A percentile compares a stretch with the other conserved stretches of the same genome.
phyloP scores from a whole-genome alignment of 768 basidiomycete species.

The Trametes elegans region DNA sequence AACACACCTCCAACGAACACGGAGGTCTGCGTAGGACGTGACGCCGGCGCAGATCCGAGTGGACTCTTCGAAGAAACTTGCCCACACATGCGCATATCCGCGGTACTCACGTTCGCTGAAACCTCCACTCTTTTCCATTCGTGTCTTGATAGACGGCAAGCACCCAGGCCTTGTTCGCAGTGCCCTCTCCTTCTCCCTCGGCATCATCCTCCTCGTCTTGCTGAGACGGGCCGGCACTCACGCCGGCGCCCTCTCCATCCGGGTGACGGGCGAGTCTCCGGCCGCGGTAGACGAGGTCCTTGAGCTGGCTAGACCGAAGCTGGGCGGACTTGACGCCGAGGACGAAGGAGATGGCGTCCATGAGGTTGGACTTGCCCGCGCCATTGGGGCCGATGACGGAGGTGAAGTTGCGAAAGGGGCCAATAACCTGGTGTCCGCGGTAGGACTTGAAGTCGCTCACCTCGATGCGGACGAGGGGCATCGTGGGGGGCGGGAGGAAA shows the following conservation, averaged over 20 bases:
- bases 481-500: constrained; percentile 27
- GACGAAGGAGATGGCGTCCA: constrained; percentile 99
- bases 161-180: constrained; percentile 94
- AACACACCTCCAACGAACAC: too few relatives aligned
- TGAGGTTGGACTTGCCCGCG: constrained; percentile 97
- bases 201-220: constrained; percentile 52
- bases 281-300: constrained; percentile 96
- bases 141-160: constrained; percentile 84
- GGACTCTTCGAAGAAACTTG: too few relatives aligned
- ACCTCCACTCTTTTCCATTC: constrained; percentile 80
- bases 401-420: constrained; percentile 91
- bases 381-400: constrained; percentile 99
- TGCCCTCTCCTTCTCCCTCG: constrained; percentile 65
- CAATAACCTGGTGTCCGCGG: constrained; percentile 81
- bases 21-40: too few relatives aligned
- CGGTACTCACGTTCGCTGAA: constrained; percentile 82
- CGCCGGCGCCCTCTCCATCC: constrained; percentile 34
- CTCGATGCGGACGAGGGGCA: constrained; percentile 87
- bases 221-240: constrained; percentile 45
- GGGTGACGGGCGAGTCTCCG: constrained; percentile 57
- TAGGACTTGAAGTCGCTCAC: constrained; percentile 98
- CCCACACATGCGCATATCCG: background rate
- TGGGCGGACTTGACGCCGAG: constrained; percentile 94
- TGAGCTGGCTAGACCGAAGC: constrained; percentile 88
- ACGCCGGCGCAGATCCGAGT: too few relatives aligned